Base-by-base conservation (phyloP, 257 asterid species). In the Lithospermum erythrorhizon region DNA sequence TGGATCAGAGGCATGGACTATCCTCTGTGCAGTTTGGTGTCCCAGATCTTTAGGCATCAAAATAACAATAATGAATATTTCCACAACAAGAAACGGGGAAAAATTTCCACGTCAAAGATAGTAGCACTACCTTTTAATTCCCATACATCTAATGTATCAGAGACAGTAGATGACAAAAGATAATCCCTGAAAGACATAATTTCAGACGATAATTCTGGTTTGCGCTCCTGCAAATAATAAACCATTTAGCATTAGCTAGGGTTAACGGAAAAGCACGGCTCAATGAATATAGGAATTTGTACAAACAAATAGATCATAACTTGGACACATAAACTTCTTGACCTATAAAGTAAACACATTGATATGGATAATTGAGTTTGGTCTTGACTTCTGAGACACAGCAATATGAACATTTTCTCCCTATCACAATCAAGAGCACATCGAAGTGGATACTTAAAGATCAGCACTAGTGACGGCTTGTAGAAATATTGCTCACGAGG, bases 21-120 rank as follows among this genome's bases (percentile, higher is more conserved):
- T 93, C 78, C 95, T 81, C 82, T 93, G 98, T 48, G 97, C 94
- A 68, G 98, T 89, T 83, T 93, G 98, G 78, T 93, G 98, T 61
- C 98, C 98, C 65, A 89, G 71, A 76, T 93, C 98, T 93, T 90
- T 32, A 61, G 58, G 56, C 55, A 58, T 58, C 45, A 27, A 27
- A 30, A 59, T 24, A 53, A 53, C 13, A 3, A 53, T n/a, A 18
- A 19, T 7, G 9, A 6, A 24, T n/a, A 41, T 41, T 41, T 11
- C 18, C 14, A 41, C 18, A 41, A 41, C 18, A 41, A 41, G 49
- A 41, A 41, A 41, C 49, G 15, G 18, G 49, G 16, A 3, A 41
- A 41, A 32, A 41, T 3, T 41, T 11, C 2, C 48, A 41, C 10
- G 48, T 41, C 15, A 11, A 11, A 41, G 47, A 57, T 51, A 48